Conservation (phyloP, 73 alveolate species). For the Tetrahymena thermophila region DNA sequence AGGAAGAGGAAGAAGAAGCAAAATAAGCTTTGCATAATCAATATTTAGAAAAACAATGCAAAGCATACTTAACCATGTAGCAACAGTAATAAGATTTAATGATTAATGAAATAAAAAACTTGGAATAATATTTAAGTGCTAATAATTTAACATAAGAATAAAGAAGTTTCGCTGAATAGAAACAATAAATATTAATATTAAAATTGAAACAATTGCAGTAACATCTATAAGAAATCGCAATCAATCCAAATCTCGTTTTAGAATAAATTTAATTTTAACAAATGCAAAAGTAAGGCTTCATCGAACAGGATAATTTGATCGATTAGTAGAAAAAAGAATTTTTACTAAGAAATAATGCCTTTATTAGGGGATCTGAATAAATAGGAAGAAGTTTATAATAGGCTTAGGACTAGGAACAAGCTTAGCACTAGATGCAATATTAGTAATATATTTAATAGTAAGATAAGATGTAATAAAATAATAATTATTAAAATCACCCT, state of each 20-base stretch:
- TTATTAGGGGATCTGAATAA: background rate
- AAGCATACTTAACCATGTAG: background rate
- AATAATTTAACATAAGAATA: background rate
- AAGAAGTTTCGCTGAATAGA: background rate
- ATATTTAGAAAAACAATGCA: background rate
- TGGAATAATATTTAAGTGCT: background rate
- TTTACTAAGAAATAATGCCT: background rate
- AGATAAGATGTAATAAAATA: background rate
- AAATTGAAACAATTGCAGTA: background rate
- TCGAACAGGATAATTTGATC: background rate
- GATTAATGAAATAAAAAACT: background rate
- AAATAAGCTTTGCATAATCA: background rate
- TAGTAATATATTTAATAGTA: background rate
- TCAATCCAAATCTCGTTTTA: background rate
- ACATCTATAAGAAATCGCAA: background rate
- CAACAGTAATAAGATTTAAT: background rate
- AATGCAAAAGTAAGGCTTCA: background rate
- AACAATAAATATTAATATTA: background rate
- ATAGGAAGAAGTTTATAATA: background rate
- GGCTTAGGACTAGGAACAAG: background rate
- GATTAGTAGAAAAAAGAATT: background rate
- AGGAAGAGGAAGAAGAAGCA: background rate
- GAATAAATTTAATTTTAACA: background rate
- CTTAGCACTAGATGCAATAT: background rate
- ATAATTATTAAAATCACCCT: background rate